Evolutionary conservation across 805 yeast genomes (phyloP).

Genomic region (Candida rishiriensis): DNA sequence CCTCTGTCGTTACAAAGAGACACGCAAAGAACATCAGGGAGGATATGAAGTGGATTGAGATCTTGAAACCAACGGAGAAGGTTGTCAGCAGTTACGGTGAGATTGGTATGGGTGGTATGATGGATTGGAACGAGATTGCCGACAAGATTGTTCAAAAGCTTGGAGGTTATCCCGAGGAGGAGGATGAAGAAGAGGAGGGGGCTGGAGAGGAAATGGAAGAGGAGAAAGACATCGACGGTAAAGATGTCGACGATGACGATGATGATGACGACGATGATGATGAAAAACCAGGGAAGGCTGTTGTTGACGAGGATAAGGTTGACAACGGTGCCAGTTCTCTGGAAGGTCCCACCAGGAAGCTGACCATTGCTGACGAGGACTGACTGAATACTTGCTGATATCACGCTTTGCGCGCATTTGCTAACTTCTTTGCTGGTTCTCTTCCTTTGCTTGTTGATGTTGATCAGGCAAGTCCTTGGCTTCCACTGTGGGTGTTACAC

Average conservation of each 20-base stretch:
- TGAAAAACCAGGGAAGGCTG: slow-evolving; percentile 25
- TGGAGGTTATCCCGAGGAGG: slow-evolving; percentile 50
- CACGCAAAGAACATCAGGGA: slow-evolving; percentile 51
- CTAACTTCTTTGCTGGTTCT: background rate
- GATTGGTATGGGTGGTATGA: slow-evolving; percentile 66
- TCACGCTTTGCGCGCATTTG: too few relatives aligned
- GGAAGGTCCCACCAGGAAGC: background rate
- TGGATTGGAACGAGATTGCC: slow-evolving; percentile 62
- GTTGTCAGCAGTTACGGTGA: slow-evolving; percentile 52
- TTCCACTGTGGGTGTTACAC: too few relatives aligned
- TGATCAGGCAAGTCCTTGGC: too few relatives aligned
- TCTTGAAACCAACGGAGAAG: slow-evolving; percentile 56
- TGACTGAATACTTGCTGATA: too few relatives aligned
- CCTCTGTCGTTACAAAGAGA: slow-evolving; percentile 50
- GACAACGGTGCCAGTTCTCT: slow-evolving; percentile 1
- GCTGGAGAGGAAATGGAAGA: slow-evolving; percentile 35
- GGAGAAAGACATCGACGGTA: slow-evolving; percentile 17
- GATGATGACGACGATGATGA: slow-evolving; percentile 24
- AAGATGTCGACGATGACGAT: slow-evolving; percentile 25
- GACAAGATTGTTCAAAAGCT: slow-evolving; percentile 48
- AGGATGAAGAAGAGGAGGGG: slow-evolving; percentile 48
- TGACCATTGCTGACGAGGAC: background rate
- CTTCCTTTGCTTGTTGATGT: background rate
- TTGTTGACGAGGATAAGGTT: slow-evolving; percentile 31
- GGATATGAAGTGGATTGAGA: slow-evolving; percentile 61